Evolutionary conservation across 805 yeast genomes (phyloP), one percentile per base, ranked within the genome.

Genomic region (Blastobotrys chiropterorum): DNA sequence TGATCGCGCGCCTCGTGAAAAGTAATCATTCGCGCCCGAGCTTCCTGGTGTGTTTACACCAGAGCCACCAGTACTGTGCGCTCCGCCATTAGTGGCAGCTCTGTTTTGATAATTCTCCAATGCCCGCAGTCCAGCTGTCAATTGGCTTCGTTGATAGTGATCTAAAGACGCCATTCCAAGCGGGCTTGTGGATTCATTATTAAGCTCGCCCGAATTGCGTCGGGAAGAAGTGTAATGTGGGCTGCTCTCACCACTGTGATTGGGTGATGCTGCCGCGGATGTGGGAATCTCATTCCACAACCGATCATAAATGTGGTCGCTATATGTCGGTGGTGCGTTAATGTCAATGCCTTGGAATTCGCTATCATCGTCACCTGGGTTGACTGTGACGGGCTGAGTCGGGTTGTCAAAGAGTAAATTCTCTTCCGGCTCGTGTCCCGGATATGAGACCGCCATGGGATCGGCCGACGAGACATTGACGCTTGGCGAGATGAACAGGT

Each of bases 301-400:
- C 53, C 85, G 70, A 67, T 88, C 96, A 67, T 84, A 85, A 41
- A 86, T 77, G 66, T 86, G 94, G 50, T 76, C 79, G 53, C 81
- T 89, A 63, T 88, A 88, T 55, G 84, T 76, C 17, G 96, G 96
- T 1, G 95, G 96, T 0, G 95, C 90, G 71, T 80, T 75, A 45
- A 20, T 13, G 6, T 42, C 42, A 7, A 31, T 39, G 17, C 41
- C 46, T 11, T 26, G 34, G 5, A 11, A 22, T 11, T 45, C n/a
- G 22, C 14, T 8, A 7, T 14, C 50, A n/a, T 40, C 21, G 20
- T 50, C 48, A 49, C 71, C 45, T 60, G 61, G 21, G 11, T 26
- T 26, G 8, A 11, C 34, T 6, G 34, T 26, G 5, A 11, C 34
- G 75, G 60, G 8, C 76, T 76, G 41, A 17, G 45, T 21, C 6